These are phyloP conservation scores for Hypoxylon sp. DNA, from an alignment of 2,329 filamentous ascomycete species.

Conservation along the genomic window DNA sequence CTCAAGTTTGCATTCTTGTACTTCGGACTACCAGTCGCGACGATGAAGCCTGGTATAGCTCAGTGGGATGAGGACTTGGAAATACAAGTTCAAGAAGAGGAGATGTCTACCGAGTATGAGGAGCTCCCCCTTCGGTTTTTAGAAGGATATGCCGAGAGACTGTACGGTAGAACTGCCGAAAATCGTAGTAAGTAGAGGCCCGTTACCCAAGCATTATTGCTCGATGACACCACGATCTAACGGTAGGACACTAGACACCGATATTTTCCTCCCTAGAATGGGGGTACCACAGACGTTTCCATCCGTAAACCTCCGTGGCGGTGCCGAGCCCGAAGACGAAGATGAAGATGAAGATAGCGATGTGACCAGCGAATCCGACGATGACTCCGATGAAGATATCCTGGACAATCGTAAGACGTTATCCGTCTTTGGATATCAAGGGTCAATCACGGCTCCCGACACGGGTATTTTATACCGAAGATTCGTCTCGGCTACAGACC, in stretches of 20 bases:
- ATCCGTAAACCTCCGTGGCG: conserved; percentile 26
- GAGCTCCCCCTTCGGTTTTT: conserved; percentile 40
- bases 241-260: neutral
- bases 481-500: conserved; percentile 31
- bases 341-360: neutral
- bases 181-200: conserved; percentile 17
- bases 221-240: conserved; percentile 1
- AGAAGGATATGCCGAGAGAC: conserved; percentile 28
- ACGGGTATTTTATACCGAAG: neutral
- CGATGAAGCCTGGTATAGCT: conserved; percentile 47
- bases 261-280: conserved; percentile 1
- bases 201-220: neutral
- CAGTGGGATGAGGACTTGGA: no score
- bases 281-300: conserved; percentile 10
- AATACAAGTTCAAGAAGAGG: conserved; percentile 6
- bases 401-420: neutral
- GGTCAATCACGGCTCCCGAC: conserved; percentile 5
- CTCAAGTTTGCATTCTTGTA: conserved; percentile 58
- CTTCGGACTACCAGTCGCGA: conserved; percentile 57
- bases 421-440: conserved; percentile 31
- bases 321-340: conserved; percentile 7
- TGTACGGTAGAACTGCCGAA: conserved; percentile 17
- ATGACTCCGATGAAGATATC: no score
- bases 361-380: no score
- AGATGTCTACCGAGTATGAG: conserved; percentile 11